phyloP scores from a whole-genome alignment of 225 moss, liverwort and hornwort genomes.

The Straminergon stramineum region DNA sequence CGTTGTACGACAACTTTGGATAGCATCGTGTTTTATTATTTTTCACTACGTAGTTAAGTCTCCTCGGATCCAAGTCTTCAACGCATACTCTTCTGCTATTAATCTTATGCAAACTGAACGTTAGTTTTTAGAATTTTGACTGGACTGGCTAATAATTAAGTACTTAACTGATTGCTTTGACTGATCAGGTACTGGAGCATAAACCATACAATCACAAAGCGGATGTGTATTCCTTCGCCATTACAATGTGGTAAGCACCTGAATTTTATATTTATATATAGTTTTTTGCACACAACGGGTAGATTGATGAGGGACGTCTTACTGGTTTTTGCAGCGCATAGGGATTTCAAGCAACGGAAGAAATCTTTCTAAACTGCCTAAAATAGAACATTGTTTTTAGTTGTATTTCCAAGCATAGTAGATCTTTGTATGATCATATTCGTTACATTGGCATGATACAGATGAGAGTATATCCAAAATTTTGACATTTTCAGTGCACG shows the following conservation, averaged over 20 bases:
- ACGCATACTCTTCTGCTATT: neutral
- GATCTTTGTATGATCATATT: neutral
- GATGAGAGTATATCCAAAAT: neutral
- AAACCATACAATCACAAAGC: constrained; percentile 91
- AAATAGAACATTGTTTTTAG: neutral
- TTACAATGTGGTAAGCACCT: constrained; percentile 67
- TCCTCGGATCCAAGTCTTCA: neutral
- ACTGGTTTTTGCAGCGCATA: neutral
- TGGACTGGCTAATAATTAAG: neutral
- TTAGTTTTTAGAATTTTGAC: neutral
- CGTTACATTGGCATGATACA: neutral
- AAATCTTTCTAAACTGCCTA: neutral
- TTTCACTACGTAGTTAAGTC: neutral
- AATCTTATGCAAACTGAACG: neutral
- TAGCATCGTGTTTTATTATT: neutral
- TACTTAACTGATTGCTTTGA: neutral
- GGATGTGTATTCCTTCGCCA: constrained; percentile 85
- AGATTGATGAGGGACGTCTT: neutral
- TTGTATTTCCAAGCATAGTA: neutral
- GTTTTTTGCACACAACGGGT: neutral
- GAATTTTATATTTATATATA: neutral
- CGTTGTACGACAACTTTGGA: neutral
- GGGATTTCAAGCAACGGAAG: neutral
- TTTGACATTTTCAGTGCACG: neutral
- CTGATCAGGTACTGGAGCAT: constrained; percentile 72